Evolutionary conservation across 768 basidiomycete genomes (phyloP).

Genomic region (Nidularia sp.): DNA sequence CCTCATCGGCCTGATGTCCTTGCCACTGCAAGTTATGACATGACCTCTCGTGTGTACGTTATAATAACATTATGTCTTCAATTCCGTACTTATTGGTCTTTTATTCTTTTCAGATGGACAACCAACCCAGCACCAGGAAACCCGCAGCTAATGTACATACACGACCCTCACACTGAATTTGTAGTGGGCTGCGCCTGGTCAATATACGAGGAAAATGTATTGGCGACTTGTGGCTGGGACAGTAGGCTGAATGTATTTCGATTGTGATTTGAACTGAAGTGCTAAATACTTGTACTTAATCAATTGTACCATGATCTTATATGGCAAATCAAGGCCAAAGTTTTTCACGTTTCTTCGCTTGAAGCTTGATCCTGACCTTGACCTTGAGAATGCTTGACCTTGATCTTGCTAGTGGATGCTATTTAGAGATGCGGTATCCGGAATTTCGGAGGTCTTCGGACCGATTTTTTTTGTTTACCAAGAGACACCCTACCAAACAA

Average conservation of each 20-base stretch:
- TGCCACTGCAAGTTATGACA: conserved; percentile 80
- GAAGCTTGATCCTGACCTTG: too few relatives aligned
- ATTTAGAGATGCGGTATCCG: too few relatives aligned
- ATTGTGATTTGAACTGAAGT: conserved; percentile 33
- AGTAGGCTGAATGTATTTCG: conserved; percentile 77
- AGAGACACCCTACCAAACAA: too few relatives aligned
- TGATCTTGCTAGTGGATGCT: too few relatives aligned
- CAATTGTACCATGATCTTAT: too few relatives aligned
- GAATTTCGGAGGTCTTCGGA: too few relatives aligned
- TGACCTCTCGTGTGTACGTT: conserved; percentile 89
- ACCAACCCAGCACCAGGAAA: conserved; percentile 49
- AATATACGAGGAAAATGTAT: conserved; percentile 80
- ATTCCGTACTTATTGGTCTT: conserved; percentile 1
- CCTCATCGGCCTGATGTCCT: conserved; percentile 71
- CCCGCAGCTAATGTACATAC: conserved; percentile 59
- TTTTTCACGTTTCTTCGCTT: too few relatives aligned
- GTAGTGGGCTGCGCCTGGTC: conserved; percentile 91
- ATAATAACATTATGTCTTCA: too few relatives aligned
- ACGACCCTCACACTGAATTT: conserved; percentile 92
- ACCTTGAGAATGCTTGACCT: too few relatives aligned
- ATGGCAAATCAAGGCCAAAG: too few relatives aligned
- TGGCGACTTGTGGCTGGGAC: conserved; percentile 95
- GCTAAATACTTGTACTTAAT: too few relatives aligned
- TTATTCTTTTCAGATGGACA: conserved; percentile 56
- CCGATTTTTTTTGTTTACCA: too few relatives aligned